Base-by-base conservation (phyloP, 1,139 yeast species). In the Debaryomycetaceae sp. region DNA sequence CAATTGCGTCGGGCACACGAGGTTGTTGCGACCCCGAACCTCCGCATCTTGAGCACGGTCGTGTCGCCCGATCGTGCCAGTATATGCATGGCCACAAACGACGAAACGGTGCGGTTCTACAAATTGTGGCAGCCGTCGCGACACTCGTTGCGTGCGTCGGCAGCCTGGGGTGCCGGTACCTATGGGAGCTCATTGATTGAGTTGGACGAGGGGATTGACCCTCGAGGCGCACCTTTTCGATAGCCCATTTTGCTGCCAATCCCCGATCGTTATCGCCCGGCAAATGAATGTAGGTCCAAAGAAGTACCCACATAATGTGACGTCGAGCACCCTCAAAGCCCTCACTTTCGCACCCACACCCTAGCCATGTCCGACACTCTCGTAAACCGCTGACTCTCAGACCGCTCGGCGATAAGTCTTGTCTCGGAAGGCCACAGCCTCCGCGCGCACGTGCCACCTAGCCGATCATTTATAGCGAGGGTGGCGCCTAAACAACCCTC, bases 1-100 rank as follows among this genome's bases (percentile, higher is more conserved):
- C 54, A 62, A 2, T 66, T 84, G 73, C 55, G 54, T 8, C 58
- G 71, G 2, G 42, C 70, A 17, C 46, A 66, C 3, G 70, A 70
- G 34, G 80, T 80, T 1, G 69, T 67, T n/a, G 69, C 81, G 0
- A 53, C 66, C 1, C 50, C 68, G 2, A 74, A 73, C 33, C 48
- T 76, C 25, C 62, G 95, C 37, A 76, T 80, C 0, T 51, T 83
- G 24, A 73, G 85, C 39, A 78, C 93, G 1, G 76, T 75, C 2
- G 42, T 70, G 7, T 81, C 93, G 3, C 85, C 88, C 2, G 79
- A 78, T 46, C 63, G 64, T 12, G 61, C 65, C 12, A 63, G 75
- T 0, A 58, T 86, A 0, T 82, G 91, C 40, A 75, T 83, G 2
- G 89, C 91, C 1, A 65, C 85, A 2, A 84, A 78, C 46, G 95